These are phyloP conservation scores for Rhizophagus clarus DNA, from an alignment of 192 early-diverging fungal species.

Conservation along the genomic window DNA sequence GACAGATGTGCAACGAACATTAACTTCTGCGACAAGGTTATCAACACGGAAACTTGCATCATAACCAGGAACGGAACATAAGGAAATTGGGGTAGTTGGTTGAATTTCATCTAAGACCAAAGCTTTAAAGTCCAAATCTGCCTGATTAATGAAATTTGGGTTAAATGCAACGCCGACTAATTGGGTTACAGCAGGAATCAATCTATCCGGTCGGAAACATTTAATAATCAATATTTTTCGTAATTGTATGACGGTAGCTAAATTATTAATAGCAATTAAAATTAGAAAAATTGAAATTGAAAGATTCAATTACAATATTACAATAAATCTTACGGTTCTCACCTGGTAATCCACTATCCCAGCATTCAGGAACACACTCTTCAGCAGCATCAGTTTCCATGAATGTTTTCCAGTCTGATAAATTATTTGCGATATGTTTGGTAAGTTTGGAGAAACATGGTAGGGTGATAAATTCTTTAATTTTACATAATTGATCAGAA, in stretches of 20 bases:
- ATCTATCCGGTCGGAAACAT: slow-evolving; percentile 84
- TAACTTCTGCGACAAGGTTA: slow-evolving; percentile 72
- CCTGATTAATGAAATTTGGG: slow-evolving; percentile 48
- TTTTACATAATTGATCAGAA: slow-evolving; percentile 46
- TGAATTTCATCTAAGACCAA: slow-evolving; percentile 74
- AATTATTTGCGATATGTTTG: slow-evolving; percentile 41
- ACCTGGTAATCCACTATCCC: slow-evolving; percentile 46
- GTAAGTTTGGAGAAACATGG: slow-evolving; percentile 45
- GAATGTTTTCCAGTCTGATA: slow-evolving; percentile 54
- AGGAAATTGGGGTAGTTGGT: slow-evolving; percentile 79
- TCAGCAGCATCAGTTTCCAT: slow-evolving; percentile 48
- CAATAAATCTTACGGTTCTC: slow-evolving; percentile 11
- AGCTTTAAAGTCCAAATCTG: slow-evolving; percentile 70
- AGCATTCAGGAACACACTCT: slow-evolving; percentile 53
- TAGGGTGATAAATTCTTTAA: slow-evolving; percentile 49
- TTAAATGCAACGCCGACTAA: slow-evolving; percentile 77
- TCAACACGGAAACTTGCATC: slow-evolving; percentile 97
- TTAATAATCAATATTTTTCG: slow-evolving; percentile 81
- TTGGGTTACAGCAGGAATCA: slow-evolving; percentile 70
- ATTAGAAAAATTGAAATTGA: not conserved
- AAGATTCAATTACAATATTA: too few species aligned
- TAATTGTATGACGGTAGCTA: slow-evolving; percentile 62
- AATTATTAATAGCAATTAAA: not conserved
- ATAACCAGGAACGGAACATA: slow-evolving; percentile 92
- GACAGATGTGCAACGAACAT: slow-evolving; percentile 70